phyloP scores from a whole-genome alignment of 768 basidiomycete species.

The Macrolepiota albuminosa region DNA sequence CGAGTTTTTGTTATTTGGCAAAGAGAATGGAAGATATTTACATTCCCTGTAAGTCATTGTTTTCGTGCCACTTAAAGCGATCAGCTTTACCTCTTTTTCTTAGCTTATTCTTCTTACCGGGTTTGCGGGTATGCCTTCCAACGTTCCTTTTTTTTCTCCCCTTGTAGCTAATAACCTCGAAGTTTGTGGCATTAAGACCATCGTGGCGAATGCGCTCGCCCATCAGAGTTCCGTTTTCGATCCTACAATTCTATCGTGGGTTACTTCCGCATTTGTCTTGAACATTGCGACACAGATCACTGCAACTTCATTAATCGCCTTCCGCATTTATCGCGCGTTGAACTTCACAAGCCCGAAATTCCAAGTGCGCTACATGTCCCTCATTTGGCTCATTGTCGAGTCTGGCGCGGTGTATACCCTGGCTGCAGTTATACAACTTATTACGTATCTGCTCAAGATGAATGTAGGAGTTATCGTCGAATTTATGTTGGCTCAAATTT shows the following conservation, averaged over 20 bases:
- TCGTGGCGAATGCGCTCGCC: conserved; percentile 12
- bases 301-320: conserved; percentile 20
- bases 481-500: conserved; percentile 21
- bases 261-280: conserved; percentile 23
- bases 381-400: conserved; percentile 23
- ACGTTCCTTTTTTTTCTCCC: no score
- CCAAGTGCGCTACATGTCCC: conserved; percentile 15
- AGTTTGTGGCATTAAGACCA: conserved; percentile 24
- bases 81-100: not conserved
- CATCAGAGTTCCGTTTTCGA: conserved; percentile 19
- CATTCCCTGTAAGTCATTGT: conserved; percentile 17
- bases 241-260: conserved; percentile 20
- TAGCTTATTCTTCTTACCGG: conserved; percentile 20
- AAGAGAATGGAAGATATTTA: conserved; percentile 17
- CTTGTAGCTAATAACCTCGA: not conserved
- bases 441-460: conserved; percentile 22
- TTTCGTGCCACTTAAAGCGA: not conserved
- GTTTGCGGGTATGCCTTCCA: conserved; percentile 15
- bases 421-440: conserved; percentile 21
- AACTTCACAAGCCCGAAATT: conserved; percentile 10
- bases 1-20: conserved; percentile 24
- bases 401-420: conserved; percentile 22
- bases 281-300: conserved; percentile 24
- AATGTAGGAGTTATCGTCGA: conserved; percentile 25
- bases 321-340: conserved; percentile 19